Conservation (phyloP, 2,329 filamentous ascomycete genomes). For the Epichloe uncinata region DNA sequence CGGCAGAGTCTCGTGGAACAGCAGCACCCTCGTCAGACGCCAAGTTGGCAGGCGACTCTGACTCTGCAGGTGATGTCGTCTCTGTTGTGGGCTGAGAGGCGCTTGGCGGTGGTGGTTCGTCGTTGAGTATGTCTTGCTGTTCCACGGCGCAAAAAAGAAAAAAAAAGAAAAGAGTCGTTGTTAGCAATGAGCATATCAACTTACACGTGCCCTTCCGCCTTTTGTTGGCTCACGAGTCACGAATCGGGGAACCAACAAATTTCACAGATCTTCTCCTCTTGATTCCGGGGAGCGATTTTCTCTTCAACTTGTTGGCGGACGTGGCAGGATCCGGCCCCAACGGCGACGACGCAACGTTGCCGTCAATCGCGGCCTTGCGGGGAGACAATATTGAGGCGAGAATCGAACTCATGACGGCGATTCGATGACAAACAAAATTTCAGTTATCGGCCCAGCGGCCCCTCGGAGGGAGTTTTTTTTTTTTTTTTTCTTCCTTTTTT, state of each 20-base stretch:
- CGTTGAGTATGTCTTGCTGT: background rate
- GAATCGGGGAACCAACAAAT: background rate
- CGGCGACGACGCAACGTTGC: background rate
- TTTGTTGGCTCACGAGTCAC: background rate
- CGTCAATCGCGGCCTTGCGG: background rate
- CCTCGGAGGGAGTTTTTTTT: background rate
- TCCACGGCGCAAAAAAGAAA: background rate
- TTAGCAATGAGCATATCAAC: background rate
- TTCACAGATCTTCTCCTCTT: background rate
- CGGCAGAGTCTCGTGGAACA: background rate
- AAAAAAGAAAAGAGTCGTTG: background rate
- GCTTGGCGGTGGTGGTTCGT: background rate
- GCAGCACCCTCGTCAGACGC: background rate
- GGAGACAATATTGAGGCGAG: constrained; percentile 3
- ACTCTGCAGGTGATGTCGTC: background rate
- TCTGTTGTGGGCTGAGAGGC: background rate
- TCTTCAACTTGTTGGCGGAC: background rate
- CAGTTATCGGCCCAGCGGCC: too few relatives aligned
- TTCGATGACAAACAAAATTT: background rate
- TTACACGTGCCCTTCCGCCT: background rate
- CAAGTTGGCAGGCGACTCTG: background rate
- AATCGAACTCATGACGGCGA: constrained; percentile 2
- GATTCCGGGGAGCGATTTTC: background rate
- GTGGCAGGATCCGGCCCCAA: background rate
- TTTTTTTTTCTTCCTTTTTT: background rate